Evolutionary conservation across 2,329 filamentous ascomycete species (phyloP).

Genomic region (Xylaria sp.): DNA sequence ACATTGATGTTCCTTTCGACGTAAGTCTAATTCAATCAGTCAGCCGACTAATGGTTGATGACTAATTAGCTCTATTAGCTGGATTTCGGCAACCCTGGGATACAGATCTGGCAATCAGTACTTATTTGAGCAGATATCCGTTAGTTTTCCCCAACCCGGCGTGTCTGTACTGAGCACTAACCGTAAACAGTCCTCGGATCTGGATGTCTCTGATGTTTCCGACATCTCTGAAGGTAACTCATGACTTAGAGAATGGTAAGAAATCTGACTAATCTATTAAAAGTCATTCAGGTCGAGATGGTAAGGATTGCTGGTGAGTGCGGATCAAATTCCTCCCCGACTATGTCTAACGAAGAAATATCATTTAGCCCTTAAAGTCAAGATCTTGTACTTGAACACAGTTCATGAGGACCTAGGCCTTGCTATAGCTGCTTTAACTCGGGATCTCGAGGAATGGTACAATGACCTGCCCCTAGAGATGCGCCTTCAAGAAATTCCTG

Average conservation of each 20-base stretch:
- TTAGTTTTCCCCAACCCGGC: background rate
- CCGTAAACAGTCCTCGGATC: background rate
- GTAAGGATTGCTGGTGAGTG: background rate
- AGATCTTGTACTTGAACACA: background rate
- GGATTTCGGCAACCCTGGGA: conserved; percentile 10
- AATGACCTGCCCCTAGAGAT: background rate
- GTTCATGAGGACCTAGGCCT: background rate
- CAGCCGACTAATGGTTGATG: background rate
- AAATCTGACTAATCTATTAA: background rate
- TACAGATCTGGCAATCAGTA: conserved; percentile 7
- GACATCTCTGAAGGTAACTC: conserved; percentile 1
- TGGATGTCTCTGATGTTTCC: background rate
- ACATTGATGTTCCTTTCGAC: conserved; percentile 5
- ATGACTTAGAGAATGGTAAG: background rate
- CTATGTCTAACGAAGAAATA: background rate
- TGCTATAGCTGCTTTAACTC: background rate
- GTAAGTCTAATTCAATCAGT: background rate
- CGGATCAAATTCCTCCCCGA: background rate
- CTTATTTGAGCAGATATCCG: background rate
- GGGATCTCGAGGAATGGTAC: conserved; percentile 7
- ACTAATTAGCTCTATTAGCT: background rate
- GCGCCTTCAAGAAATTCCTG: background rate
- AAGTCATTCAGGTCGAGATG: conserved; percentile 1
- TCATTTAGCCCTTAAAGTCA: background rate
- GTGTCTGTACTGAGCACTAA: background rate